Percentiles rank a stretch among this genome's conserved stretches.
Conservation (phyloP, 768 basidiomycete genomes). For the Mycena galericulata region DNA sequence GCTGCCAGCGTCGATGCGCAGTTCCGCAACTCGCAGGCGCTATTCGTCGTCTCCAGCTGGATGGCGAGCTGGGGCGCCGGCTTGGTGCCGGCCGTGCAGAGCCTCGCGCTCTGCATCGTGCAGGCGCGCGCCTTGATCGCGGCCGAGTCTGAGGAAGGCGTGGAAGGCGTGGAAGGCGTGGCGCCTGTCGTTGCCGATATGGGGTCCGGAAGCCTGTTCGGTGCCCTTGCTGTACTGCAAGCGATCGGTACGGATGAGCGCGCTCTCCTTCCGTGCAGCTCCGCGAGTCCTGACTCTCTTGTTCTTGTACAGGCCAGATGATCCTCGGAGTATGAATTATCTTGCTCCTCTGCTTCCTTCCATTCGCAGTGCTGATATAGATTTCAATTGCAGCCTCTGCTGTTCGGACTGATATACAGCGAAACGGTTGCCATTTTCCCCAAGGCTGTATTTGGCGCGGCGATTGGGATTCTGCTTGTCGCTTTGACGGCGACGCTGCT, state of each 20-base stretch:
- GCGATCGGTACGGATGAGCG: conserved; percentile 56
- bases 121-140: conserved; percentile 56
- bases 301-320: conserved; percentile 59
- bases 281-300: neutral
- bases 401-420: conserved; percentile 81
- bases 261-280: too few species aligned
- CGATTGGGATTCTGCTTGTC: conserved; percentile 60
- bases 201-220: conserved; percentile 70
- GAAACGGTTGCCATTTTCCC: conserved; percentile 76
- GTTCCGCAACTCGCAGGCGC: conserved; percentile 46
- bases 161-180: neutral
- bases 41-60: conserved; percentile 73
- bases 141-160: conserved; percentile 34
- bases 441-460: conserved; percentile 75
- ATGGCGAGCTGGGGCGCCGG: conserved; percentile 76
- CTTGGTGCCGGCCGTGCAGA: conserved; percentile 75
- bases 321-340: conserved; percentile 61
- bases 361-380: neutral
- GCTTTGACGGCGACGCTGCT: conserved; percentile 52
- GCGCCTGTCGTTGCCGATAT: conserved; percentile 39
- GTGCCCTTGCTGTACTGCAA: conserved; percentile 78
- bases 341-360: conserved; percentile 1
- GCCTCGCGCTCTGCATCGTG: conserved; percentile 75
- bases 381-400: conserved; percentile 66
- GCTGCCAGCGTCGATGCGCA: conserved; percentile 15